A percentile compares a stretch with the other conserved stretches of the same genome.
Evolutionary conservation across 1,284 basidiomycete genomes (phyloP).

Genomic region (Cutaneotrichosporon mucoides): DNA sequence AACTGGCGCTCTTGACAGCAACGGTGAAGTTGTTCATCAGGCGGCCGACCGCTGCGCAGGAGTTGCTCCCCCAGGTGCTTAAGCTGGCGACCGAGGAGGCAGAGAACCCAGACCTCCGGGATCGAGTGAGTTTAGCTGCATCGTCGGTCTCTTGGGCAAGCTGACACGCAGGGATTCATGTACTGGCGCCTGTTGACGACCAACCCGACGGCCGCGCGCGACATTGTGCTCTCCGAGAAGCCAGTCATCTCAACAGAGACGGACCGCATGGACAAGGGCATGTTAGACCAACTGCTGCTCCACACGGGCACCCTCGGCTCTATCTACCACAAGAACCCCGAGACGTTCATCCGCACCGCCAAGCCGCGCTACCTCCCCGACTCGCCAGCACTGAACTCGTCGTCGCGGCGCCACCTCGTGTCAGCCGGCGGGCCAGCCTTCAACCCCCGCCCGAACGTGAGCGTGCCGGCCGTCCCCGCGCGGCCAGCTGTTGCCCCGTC

Average conservation of each 20-base stretch:
- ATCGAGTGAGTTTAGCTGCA: conserved; percentile 50
- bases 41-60: conserved; percentile 87
- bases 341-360: conserved; percentile 51
- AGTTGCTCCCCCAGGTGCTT: conserved; percentile 80
- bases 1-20: conserved; percentile 90
- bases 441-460: not conserved
- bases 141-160: too few species aligned
- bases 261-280: conserved; percentile 92
- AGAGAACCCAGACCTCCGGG: conserved; percentile 94
- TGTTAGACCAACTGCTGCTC: conserved; percentile 65
- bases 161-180: conserved; percentile 67
- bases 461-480: conserved; percentile 5
- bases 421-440: conserved; percentile 15
- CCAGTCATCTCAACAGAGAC: conserved; percentile 97
- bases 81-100: conserved; percentile 95
- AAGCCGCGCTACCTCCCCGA: conserved; percentile 45
- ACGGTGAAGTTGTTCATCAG: conserved; percentile 95
- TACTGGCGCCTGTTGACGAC: conserved; percentile 97
- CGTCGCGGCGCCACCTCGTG: conserved; percentile 48
- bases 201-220: conserved; percentile 81
- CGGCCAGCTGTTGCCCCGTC: not conserved
- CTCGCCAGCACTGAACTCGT: conserved; percentile 47
- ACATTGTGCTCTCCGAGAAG: conserved; percentile 90
- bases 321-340: conserved; percentile 50
- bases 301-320: conserved; percentile 49